phyloP scores from a whole-genome alignment of 2,329 filamentous ascomycete genomes.

The Chlorencoelia australis region DNA sequence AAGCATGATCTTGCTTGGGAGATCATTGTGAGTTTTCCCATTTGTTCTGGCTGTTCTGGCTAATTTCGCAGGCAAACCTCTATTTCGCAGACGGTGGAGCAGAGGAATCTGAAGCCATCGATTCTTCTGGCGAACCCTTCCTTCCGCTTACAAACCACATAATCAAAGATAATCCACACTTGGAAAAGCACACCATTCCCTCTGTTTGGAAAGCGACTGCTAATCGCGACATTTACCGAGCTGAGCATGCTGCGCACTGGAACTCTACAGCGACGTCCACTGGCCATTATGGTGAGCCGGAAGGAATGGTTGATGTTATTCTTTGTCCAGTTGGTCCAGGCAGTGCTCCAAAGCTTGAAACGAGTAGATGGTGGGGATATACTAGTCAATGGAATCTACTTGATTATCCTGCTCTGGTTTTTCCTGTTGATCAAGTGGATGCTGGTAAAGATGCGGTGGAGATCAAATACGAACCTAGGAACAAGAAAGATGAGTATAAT shows the following conservation, averaged over 20 bases:
- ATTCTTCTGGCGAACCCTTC: constrained; percentile 45
- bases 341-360: constrained; percentile 40
- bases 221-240: constrained; percentile 30
- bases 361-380: constrained; percentile 51
- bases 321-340: constrained; percentile 49
- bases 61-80: constrained; percentile 17
- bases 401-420: constrained; percentile 53
- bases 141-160: constrained; percentile 50
- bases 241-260: constrained; percentile 17
- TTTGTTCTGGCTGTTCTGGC: constrained; percentile 3
- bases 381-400: constrained; percentile 59
- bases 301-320: constrained; percentile 45
- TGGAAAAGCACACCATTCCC: constrained; percentile 31
- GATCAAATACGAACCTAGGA: constrained; percentile 24
- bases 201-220: constrained; percentile 33
- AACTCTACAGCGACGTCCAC: constrained; percentile 25
- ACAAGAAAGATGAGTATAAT: constrained; percentile 26
- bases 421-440: constrained; percentile 40
- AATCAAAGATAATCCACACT: constrained; percentile 40
- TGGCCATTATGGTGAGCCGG: constrained; percentile 16
- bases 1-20: constrained; percentile 42
- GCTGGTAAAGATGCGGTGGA: constrained; percentile 18
- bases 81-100: constrained; percentile 53
- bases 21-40: constrained; percentile 32
- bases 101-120: constrained; percentile 40